These are phyloP conservation scores for Candida railenensis DNA, from an alignment of 805 yeast species.

Conservation along the genomic window DNA sequence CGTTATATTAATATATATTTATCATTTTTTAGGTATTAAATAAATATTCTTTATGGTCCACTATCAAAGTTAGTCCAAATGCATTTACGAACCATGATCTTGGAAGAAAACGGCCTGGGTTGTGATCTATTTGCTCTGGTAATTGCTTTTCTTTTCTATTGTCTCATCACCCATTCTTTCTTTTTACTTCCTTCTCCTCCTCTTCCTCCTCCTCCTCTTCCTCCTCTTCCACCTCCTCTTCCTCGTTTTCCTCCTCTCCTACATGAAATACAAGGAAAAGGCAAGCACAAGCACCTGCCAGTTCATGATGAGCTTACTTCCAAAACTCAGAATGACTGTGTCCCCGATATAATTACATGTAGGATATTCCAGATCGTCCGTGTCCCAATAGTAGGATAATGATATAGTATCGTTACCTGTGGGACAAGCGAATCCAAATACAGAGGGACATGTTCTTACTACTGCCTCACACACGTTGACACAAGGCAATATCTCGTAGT, in stretches of 20 bases:
- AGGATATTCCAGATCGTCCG: conserved; percentile 19
- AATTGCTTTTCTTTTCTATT: too few relatives aligned
- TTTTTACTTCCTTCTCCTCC: not conserved
- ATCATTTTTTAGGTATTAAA: too few relatives aligned
- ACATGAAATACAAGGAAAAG: not conserved
- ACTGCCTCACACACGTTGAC: conserved; percentile 74
- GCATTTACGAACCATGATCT: too few relatives aligned
- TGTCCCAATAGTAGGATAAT: conserved; percentile 46
- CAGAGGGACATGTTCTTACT: conserved; percentile 81
- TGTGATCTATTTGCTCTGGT: too few relatives aligned
- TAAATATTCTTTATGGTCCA: too few relatives aligned
- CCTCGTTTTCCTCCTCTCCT: too few relatives aligned
- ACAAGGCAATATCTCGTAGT: conserved; percentile 87
- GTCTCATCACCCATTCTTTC: too few relatives aligned
- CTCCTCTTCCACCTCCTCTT: too few relatives aligned
- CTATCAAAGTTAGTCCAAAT: too few relatives aligned
- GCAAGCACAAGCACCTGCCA: conserved; percentile 13
- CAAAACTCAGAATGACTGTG: conserved; percentile 8
- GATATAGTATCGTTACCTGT: conserved; percentile 26
- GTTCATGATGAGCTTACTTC: conserved; percentile 7
- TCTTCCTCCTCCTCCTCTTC: too few relatives aligned
- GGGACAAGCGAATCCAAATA: conserved; percentile 78
- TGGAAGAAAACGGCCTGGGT: too few relatives aligned
- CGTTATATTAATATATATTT: too few relatives aligned
- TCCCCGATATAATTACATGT: conserved; percentile 40